Evolutionary conservation across 495 filamentous ascomycete genomes (phyloP).

Genomic region (Hypoxylon lenormandii): DNA sequence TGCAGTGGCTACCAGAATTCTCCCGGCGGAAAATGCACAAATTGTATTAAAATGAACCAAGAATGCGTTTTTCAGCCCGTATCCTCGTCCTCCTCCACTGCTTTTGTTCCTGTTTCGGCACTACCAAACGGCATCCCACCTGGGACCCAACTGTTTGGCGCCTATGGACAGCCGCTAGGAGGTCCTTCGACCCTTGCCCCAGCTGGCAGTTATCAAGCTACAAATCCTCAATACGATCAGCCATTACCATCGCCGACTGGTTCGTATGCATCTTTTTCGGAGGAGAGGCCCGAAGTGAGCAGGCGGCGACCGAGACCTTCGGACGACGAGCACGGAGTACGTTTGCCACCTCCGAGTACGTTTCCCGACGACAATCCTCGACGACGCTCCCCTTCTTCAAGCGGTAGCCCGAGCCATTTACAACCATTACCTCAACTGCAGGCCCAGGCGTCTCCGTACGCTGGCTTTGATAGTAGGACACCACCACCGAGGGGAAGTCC

Average conservation of each 20-base stretch:
- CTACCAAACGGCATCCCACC: conserved; percentile 62
- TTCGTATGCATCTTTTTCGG: conserved; percentile 48
- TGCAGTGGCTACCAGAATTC: conserved; percentile 66
- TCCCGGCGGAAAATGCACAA: conserved; percentile 63
- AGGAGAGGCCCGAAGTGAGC: conserved; percentile 46
- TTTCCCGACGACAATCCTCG: conserved; percentile 61
- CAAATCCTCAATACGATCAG: conserved; percentile 51
- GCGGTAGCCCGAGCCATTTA: conserved; percentile 56
- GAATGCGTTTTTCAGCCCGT: conserved; percentile 67
- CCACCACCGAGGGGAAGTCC: conserved; percentile 46
- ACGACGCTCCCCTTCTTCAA: conserved; percentile 61
- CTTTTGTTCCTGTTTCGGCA: conserved; percentile 64
- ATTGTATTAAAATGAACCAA: conserved; percentile 64
- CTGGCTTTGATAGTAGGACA: conserved; percentile 42
- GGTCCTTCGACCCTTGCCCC: conserved; percentile 39
- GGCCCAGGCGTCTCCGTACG: conserved; percentile 41
- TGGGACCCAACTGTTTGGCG: conserved; percentile 61
- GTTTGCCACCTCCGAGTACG: conserved; percentile 59
- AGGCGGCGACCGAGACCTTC: conserved; percentile 53
- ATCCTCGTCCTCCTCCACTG: conserved; percentile 59
- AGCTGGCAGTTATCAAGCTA: conserved; percentile 46
- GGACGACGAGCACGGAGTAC: conserved; percentile 58
- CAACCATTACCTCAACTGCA: conserved; percentile 51
- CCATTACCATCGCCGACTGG: conserved; percentile 53
- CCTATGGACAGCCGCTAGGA: conserved; percentile 63